phyloP scores from a whole-genome alignment of 371 early-diverging fungal species.

The Mucor irregularis region DNA sequence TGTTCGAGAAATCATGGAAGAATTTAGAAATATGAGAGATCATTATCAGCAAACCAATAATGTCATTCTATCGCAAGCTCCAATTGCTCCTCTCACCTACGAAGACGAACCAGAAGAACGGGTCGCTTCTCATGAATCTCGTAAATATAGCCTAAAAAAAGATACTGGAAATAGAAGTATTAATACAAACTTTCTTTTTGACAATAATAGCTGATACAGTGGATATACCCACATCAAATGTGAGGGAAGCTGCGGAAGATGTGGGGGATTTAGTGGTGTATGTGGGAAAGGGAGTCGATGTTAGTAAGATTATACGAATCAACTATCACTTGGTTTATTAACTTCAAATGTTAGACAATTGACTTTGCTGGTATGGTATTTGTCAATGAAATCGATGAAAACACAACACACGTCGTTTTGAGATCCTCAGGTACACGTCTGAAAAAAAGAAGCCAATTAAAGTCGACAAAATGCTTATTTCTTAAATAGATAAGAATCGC shows the following conservation, averaged over 20 bases:
- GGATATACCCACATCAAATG: too few relatives aligned
- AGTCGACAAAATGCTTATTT: too few relatives aligned
- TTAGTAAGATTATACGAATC: neutral
- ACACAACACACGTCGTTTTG: slow-evolving; percentile 9
- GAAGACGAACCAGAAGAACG: neutral
- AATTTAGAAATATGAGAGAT: slow-evolving; percentile 6
- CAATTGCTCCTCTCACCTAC: neutral
- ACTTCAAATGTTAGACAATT: neutral
- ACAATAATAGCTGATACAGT: too few relatives aligned
- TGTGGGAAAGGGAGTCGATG: too few relatives aligned
- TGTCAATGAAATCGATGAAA: neutral
- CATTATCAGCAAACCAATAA: neutral
- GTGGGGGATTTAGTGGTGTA: too few relatives aligned
- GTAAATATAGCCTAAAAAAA: too few relatives aligned
- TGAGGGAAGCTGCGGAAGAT: too few relatives aligned
- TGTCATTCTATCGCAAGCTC: neutral
- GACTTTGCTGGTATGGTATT: neutral
- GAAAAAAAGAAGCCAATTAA: neutral
- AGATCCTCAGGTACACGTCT: neutral
- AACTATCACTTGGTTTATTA: too few relatives aligned
- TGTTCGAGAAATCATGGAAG: slow-evolving; percentile 1
- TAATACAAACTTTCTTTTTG: too few relatives aligned
- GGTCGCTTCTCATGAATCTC: too few relatives aligned
- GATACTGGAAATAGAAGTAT: too few relatives aligned
- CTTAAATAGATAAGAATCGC: too few relatives aligned